These are phyloP conservation scores for Euphorbia lathyris DNA, from an alignment of 345 rosid genomes.

Conservation along the genomic window DNA sequence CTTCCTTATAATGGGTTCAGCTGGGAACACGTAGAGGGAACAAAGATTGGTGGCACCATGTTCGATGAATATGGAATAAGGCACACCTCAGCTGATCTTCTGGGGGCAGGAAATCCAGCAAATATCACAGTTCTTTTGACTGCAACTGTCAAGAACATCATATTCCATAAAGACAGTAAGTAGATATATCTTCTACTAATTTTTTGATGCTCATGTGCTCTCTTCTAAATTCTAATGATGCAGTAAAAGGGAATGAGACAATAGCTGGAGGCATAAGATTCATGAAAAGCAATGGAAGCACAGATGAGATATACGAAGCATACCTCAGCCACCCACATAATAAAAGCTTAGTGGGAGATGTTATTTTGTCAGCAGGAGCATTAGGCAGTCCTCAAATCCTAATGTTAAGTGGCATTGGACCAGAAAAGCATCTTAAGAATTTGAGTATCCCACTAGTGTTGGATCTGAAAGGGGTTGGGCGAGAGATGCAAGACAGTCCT, in stretches of 20 bases:
- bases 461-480: slow-evolving; percentile 46
- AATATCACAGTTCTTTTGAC: slow-evolving; percentile 52
- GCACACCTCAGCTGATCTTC: slow-evolving; percentile 72
- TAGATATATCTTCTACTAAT: background rate
- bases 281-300: slow-evolving; percentile 48
- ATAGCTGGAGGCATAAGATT: slow-evolving; percentile 51
- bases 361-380: slow-evolving; percentile 71
- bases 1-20: slow-evolving; percentile 60
- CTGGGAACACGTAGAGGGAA: slow-evolving; percentile 64
- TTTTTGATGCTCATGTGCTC: slow-evolving; percentile 10
- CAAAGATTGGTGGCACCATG: slow-evolving; percentile 66
- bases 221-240: slow-evolving; percentile 3
- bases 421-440: slow-evolving; percentile 41
- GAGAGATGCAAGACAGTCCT: slow-evolving; percentile 64
- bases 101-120: slow-evolving; percentile 44
- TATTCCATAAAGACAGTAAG: slow-evolving; percentile 40
- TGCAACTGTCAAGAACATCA: slow-evolving; percentile 53
- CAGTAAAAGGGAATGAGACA: slow-evolving; percentile 39
- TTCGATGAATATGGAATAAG: slow-evolving; percentile 59
- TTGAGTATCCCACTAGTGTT: slow-evolving; percentile 40
- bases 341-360: slow-evolving; percentile 40
- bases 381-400: slow-evolving; percentile 76
- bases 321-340: slow-evolving; percentile 42
- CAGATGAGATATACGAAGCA: slow-evolving; percentile 42
- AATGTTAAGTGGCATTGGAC: slow-evolving; percentile 66